Evolutionary conservation across 2,329 filamentous ascomycete species (phyloP), one percentile per base, ranked within the genome.

Genomic region (Pseudogymnoascus sp.): DNA sequence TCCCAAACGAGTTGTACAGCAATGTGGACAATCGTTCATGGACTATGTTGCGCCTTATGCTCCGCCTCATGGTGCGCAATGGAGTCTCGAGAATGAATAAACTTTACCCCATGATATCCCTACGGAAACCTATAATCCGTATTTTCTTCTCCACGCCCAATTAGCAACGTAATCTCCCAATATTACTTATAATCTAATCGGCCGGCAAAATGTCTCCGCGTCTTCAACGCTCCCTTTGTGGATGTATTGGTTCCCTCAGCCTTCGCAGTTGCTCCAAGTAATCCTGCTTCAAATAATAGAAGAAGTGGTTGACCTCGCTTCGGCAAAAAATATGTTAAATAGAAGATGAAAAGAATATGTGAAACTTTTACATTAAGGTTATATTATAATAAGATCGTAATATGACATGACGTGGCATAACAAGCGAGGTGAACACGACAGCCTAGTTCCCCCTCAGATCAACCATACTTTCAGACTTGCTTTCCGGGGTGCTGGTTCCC

Each of bases 381-480:
- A 34, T 12, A 34, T 34, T 57, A 57, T 57, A 34, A 34, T 57
- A 57, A 34, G 26, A 14, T 57, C 51, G 51, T 57, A 12, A 57
- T 18, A 18, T 57, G 26, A 18, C 51, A 57, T 57, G 16, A 57
- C 51, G 29, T 57, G 29, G 29, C 51, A 57, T 57, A 57, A n/a
- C 51, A 57, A 57, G 26, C n/a, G 29, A 12, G 29, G 29, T 7
- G n/a, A 18, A 29, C 16, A 57, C 10, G 34, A 6, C 26, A 18
- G 8, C n/a, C 10, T 34, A 57, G n/a, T 57, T 57, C 51, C 51
- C 51, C n/a, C 51, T 57, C 18, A 57, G 16, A 57, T 57, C 51
- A 57, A 18, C 16, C 51, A 57, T 57, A 57, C 51, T 57, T 26
- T 57, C 51, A 5, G 51, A 57, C n/a, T 57, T 57, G 26, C n/a